Conservation (phyloP, 331 rosid genomes). For the Ulmus americana region DNA sequence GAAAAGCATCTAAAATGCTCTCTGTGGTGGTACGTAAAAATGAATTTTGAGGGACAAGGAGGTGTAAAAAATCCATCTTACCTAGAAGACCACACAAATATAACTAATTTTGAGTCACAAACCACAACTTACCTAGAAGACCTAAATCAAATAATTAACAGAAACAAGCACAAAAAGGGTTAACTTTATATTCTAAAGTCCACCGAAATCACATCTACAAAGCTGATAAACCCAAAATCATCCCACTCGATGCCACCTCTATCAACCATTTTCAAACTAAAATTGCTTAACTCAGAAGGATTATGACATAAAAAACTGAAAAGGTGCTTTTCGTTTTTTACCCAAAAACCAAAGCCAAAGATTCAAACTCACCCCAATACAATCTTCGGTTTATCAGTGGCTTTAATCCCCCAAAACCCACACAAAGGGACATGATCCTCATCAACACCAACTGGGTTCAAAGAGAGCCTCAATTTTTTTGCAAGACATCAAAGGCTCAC, state of each 20-base stretch:
- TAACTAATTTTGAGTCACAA: background rate
- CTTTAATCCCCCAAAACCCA: constrained; percentile 20
- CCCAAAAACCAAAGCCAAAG: background rate
- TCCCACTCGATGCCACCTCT: too few relatives aligned
- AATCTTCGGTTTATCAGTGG: constrained; percentile 20
- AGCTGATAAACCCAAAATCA: background rate
- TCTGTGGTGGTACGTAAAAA: too few relatives aligned
- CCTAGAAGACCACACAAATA: background rate
- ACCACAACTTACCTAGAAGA: background rate
- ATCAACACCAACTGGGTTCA: constrained; percentile 24
- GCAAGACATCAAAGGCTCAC: constrained; percentile 63
- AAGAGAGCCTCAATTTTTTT: constrained; percentile 38
- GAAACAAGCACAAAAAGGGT: background rate
- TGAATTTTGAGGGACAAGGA: too few relatives aligned
- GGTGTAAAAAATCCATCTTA: too few relatives aligned
- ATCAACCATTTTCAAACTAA: too few relatives aligned
- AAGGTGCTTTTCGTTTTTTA: too few relatives aligned
- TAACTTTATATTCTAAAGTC: background rate
- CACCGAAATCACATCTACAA: background rate
- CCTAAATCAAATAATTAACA: background rate
- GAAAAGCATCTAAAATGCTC: too few relatives aligned
- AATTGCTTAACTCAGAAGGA: too few relatives aligned
- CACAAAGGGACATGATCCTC: constrained; percentile 19
- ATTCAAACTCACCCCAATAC: constrained; percentile 34
- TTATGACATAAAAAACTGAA: too few relatives aligned